Evolutionary conservation across 2,329 filamentous ascomycete genomes (phyloP).

Genomic region (Pyrenophora graminea): DNA sequence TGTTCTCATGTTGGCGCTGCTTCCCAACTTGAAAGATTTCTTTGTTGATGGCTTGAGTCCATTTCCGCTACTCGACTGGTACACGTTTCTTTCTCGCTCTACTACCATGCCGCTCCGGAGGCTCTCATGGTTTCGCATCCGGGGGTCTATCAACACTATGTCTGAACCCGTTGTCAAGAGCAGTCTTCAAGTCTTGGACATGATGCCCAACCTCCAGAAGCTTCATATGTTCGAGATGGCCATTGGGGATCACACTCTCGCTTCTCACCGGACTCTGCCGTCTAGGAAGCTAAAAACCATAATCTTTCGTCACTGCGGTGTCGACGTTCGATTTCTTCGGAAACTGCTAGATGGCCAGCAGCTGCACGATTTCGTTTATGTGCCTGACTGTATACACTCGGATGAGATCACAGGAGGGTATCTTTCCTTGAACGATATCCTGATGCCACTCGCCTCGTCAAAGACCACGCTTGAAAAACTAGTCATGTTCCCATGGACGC

Average conservation of each 20-base stretch:
- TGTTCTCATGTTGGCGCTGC: background rate
- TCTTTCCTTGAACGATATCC: background rate
- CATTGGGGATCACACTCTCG: background rate
- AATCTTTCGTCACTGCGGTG: background rate
- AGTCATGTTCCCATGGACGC: background rate
- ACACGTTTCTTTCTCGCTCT: constrained; percentile 4
- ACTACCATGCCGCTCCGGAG: background rate
- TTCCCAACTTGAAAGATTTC: background rate
- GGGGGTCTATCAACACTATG: background rate
- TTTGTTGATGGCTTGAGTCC: background rate
- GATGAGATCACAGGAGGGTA: background rate
- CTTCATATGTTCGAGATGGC: background rate
- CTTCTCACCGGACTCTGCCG: background rate
- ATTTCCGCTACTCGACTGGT: constrained; percentile 3
- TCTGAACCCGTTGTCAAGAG: background rate
- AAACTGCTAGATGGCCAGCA: background rate
- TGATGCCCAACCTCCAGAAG: background rate
- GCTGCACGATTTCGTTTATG: background rate
- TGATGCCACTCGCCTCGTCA: background rate
- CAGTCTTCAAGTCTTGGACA: constrained; percentile 2
- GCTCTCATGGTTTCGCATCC: background rate
- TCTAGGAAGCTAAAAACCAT: background rate
- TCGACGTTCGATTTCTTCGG: background rate
- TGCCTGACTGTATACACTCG: background rate
- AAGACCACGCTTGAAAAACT: background rate